Evolutionary conservation across 2,329 filamentous ascomycete species (phyloP).

Genomic region (Cladosporium sp.): DNA sequence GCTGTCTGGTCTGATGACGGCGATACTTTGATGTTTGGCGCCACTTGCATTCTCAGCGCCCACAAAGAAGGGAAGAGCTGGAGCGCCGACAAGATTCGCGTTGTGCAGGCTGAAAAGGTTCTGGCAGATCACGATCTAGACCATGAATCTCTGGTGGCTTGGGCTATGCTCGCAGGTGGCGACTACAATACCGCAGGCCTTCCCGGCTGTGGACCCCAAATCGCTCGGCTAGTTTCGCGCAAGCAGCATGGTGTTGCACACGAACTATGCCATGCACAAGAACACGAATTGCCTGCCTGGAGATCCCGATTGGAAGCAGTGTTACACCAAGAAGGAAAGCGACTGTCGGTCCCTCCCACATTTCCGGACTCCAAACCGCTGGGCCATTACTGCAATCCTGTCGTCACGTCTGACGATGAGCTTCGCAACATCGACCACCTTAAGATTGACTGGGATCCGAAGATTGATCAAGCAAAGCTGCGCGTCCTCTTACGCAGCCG

Average conservation of each 20-base stretch:
- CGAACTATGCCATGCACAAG: conserved; percentile 31
- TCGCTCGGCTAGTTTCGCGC: conserved; percentile 35
- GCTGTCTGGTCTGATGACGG: conserved; percentile 53
- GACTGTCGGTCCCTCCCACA: conserved; percentile 28
- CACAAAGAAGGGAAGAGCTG: conserved; percentile 33
- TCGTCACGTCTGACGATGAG: conserved; percentile 37
- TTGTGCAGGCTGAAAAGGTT: conserved; percentile 39
- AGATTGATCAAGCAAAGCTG: conserved; percentile 40
- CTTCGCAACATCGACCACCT: conserved; percentile 36
- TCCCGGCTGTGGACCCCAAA: conserved; percentile 39
- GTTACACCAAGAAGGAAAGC: conserved; percentile 21
- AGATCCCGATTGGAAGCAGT: conserved; percentile 29
- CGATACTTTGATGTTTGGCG: conserved; percentile 53
- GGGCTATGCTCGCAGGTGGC: conserved; percentile 46
- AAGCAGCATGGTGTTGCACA: conserved; percentile 39
- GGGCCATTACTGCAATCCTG: conserved; percentile 43
- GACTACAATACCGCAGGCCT: conserved; percentile 46
- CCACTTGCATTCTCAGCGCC: conserved; percentile 43
- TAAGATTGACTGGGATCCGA: conserved; percentile 34
- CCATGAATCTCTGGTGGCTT: conserved; percentile 42
- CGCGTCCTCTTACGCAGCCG: conserved; percentile 37
- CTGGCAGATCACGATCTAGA: conserved; percentile 36
- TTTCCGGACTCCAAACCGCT: conserved; percentile 36
- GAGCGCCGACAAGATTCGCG: conserved; percentile 38
- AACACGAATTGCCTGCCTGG: conserved; percentile 32